Evolutionary conservation across 495 filamentous ascomycete species (phyloP), one percentile per base, ranked within the genome.

Genomic region (Aspergillus kassunensis): DNA sequence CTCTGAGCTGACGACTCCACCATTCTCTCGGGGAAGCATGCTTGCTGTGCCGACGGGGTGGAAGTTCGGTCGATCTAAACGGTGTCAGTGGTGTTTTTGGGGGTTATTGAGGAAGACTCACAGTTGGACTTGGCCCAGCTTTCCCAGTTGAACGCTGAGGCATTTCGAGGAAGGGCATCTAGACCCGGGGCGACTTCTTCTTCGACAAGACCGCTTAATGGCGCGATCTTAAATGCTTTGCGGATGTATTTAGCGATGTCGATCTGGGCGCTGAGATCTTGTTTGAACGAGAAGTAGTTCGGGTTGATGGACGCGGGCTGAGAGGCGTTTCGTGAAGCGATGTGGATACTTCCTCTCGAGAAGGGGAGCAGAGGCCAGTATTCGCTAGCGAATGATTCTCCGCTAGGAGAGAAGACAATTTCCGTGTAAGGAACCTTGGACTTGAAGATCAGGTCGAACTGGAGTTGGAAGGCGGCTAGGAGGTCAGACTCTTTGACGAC

Each of bases 321-420:
- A 0, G 34, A 37, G 0, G 71, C 52, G 39, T 77, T 62, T 6
- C 66, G 31, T 8, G 70, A 71, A 0, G 57, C 55, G 42, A 83
- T 80, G 56, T 85, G 82, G 43, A 84, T 72, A 33, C 60, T 78
- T 4, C 82, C 82, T 9, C 81, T 77, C 2, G 80, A 79, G 27
- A 82, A 76, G 6, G 70, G 70, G 20, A 71, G 61, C 44, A 68
- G 61, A n/a, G 43, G 45, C 75, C 75, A 79, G 60, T 71, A 76
- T 29, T 72, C 67, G 4, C 64, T 60, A 8, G 54, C 29, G 1
- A 76, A 35, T 2, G 56, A 33, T 15, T 51, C 40, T 0, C 41
- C 53, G n/a, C 62, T 57, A 6, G 42, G 58, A 2, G 65, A 60
- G 35, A 64, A 58, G 19, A 41, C 5, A 68, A 35, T 18, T 67